Conservation (phyloP, 2,329 filamentous ascomycete genomes). For the Botrytis porri region DNA sequence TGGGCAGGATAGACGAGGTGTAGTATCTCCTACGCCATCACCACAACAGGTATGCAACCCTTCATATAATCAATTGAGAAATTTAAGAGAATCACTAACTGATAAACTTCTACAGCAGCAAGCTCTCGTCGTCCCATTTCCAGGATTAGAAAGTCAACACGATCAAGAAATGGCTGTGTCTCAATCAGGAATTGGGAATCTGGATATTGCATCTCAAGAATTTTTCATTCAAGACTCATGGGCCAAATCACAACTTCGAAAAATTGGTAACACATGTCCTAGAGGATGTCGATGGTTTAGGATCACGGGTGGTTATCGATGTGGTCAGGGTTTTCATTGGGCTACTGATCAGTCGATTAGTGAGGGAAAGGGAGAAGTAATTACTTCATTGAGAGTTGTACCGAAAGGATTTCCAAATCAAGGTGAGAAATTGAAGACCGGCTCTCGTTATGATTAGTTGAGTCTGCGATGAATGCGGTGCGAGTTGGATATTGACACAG, state of each 20-base stretch:
- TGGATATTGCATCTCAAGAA: background rate
- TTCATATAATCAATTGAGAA: background rate
- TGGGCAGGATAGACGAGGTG: background rate
- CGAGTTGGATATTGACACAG: background rate
- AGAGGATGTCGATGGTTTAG: background rate
- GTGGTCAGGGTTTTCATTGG: background rate
- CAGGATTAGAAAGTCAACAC: background rate
- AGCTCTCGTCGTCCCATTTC: background rate
- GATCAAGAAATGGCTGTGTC: background rate
- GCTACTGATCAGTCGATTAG: background rate
- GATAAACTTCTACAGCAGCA: background rate
- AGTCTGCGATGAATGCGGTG: too few relatives aligned
- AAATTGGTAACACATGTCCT: background rate
- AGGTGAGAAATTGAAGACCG: background rate
- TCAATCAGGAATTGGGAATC: background rate
- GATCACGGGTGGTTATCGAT: background rate
- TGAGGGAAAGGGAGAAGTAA: background rate
- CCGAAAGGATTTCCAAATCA: background rate
- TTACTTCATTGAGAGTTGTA: background rate
- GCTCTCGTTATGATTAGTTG: background rate
- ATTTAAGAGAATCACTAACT: background rate
- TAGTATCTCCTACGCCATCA: background rate
- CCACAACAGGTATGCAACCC: background rate
- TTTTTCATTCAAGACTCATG: background rate
- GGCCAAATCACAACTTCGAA: conserved; percentile 1